Conservation (phyloP, 2,329 filamentous ascomycete species). For the Arthrobotrys conoides region DNA sequence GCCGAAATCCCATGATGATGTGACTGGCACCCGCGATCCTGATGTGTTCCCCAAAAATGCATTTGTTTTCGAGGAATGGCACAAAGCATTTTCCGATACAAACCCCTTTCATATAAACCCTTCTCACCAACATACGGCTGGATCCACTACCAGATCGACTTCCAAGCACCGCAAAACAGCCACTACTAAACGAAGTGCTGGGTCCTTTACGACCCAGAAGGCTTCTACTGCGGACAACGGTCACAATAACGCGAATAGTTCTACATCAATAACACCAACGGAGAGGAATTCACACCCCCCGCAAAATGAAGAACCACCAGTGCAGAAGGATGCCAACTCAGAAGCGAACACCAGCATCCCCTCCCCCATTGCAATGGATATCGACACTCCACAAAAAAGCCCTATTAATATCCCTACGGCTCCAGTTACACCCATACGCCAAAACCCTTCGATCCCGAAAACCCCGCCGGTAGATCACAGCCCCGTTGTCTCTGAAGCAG, state of each 20-base stretch:
- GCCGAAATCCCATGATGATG: not conserved
- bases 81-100: constrained; percentile 52
- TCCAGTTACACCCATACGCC: constrained; percentile 31
- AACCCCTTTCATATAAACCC: constrained; percentile 53
- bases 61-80: constrained; percentile 56
- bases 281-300: constrained; percentile 8
- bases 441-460: constrained; percentile 27
- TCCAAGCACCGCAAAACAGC: constrained; percentile 51
- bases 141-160: constrained; percentile 33
- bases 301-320: not conserved
- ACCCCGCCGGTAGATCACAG: constrained; percentile 22
- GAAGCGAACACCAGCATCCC: constrained; percentile 24
- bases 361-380: constrained; percentile 56
- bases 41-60: constrained; percentile 29
- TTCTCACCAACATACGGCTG: constrained; percentile 25
- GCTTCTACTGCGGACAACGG: not conserved
- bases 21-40: not conserved
- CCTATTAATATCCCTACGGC: constrained; percentile 19
- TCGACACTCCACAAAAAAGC: constrained; percentile 46
- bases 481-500: constrained; percentile 50
- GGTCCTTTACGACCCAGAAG: constrained; percentile 23
- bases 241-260: not conserved
- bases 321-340: constrained; percentile 20
- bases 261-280: constrained; percentile 4
- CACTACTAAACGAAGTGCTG: constrained; percentile 38